Base-by-base conservation (phyloP, 805 yeast species). In the Phaffomyces thermotolerans region DNA sequence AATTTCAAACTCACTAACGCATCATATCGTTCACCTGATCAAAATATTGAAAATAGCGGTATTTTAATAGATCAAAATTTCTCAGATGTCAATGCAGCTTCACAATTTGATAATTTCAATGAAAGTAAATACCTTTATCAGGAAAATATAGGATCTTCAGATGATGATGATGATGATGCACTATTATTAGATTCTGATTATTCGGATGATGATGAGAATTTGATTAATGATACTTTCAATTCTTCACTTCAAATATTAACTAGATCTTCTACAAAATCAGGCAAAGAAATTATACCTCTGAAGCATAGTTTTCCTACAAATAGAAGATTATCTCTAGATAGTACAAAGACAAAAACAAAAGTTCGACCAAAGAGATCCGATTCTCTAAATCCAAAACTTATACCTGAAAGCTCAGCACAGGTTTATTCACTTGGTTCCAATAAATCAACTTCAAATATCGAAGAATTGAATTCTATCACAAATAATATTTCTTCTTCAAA, bases 171-270 rank as follows among this genome's bases (percentile, higher is more conserved):
- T 6, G 57, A 54, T 47, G 56, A 45, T 36, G 57, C 52, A 9
- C 33, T 57, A 6, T 37, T 54, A 8, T 37, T 57, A 22, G 60
- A 52, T 35, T 61, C 67, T n/a, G 68, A 60, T 36, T 57, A 63
- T 40, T 58, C 65, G 25, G 64, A 63, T 37, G 73, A 67, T 20
- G 72, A 67, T 36, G 68, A 62, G 36, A 61, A 60, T 36, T 66
- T 66, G 36, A 48, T 68, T n/a, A 73, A 64, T 41, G 70, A 66
- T 37, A 66, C 66, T n/a, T 52, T 70, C 45, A 55, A 63, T 38
- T 57, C 50, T 15, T 59, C 43, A 61, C 62, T 14, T 47, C 64
- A 48, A 41, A 63, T 48, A n/a, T 44, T 40, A 14, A 24, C 52
- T 10, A 8, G 29, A 27, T 32, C 49, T 3, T 40, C 56, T 1